Percentiles rank a stretch among this genome's conserved stretches.
Conservation (phyloP, 129 eudicot genomes). For the Lonicera japonica region DNA sequence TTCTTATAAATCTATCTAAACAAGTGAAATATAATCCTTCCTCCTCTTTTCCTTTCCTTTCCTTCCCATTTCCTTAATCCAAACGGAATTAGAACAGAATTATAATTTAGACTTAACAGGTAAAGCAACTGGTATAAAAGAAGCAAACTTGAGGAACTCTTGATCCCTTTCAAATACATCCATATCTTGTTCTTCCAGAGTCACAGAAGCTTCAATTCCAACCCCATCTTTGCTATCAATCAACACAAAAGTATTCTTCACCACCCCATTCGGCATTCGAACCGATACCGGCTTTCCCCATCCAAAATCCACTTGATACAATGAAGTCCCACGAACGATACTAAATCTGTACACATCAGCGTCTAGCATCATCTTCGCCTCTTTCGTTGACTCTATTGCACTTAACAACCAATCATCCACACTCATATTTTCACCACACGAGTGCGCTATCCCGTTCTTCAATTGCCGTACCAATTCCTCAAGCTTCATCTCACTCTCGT, state of each 20-base stretch:
- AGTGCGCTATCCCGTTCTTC: neutral
- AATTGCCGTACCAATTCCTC: neutral
- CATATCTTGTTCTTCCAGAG: slow-evolving; percentile 15
- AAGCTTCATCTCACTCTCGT: neutral
- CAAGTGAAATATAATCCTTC: too few species aligned
- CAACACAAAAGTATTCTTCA: neutral
- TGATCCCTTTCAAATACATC: slow-evolving; percentile 1
- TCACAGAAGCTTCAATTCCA: slow-evolving; percentile 19
- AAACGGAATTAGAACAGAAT: too few species aligned
- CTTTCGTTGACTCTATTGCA: neutral
- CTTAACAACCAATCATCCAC: neutral
- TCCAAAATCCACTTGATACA: slow-evolving; percentile 29
- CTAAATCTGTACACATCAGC: neutral
- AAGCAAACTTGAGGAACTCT: neutral
- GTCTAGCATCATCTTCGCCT: neutral
- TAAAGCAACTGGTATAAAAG: neutral
- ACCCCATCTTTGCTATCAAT: slow-evolving; percentile 8
- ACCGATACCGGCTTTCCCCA: slow-evolving; percentile 27
- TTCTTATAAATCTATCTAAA: too few species aligned
- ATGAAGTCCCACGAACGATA: slow-evolving; percentile 7
- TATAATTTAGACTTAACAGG: neutral
- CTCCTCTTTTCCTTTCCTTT: too few species aligned
- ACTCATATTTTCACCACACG: neutral
- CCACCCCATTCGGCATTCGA: neutral
- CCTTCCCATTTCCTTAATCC: too few species aligned